These are phyloP conservation scores for Candida tammaniensis DNA, from an alignment of 805 yeast genomes.

Conservation along the genomic window DNA sequence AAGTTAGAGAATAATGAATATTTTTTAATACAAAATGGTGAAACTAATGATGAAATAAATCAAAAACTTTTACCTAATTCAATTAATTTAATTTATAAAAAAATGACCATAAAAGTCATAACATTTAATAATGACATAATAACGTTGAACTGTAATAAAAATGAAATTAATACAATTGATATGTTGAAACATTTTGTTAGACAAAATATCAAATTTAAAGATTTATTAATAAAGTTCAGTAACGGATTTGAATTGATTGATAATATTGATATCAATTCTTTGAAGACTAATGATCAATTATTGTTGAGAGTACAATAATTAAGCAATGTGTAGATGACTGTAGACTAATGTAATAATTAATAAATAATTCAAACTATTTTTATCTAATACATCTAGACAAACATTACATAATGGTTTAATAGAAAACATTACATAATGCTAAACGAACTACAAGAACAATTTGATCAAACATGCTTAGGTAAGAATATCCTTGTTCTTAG, in stretches of 20 bases:
- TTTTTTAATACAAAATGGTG: slow-evolving; percentile 5
- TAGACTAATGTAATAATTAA: too few relatives aligned
- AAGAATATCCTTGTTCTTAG: too few relatives aligned
- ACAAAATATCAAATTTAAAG: slow-evolving; percentile 22
- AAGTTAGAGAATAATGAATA: slow-evolving; percentile 20
- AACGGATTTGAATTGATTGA: slow-evolving; percentile 29
- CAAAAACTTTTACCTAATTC: slow-evolving; percentile 19
- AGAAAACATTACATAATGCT: too few relatives aligned
- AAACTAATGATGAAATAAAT: slow-evolving; percentile 17
- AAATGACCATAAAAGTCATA: slow-evolving; percentile 18
- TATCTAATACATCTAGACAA: too few relatives aligned
- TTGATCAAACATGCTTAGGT: too few relatives aligned
- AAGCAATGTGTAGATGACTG: too few relatives aligned
- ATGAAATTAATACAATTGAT: slow-evolving; percentile 17
- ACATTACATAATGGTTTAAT: too few relatives aligned
- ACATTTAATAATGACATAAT: slow-evolving; percentile 25
- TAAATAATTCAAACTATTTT: too few relatives aligned
- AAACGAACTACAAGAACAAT: too few relatives aligned
- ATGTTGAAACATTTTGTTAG: slow-evolving; percentile 26
- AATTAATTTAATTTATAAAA: slow-evolving; percentile 15
- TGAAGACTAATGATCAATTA: slow-evolving; percentile 5
- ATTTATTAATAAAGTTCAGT: slow-evolving; percentile 25
- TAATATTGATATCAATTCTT: slow-evolving; percentile 14
- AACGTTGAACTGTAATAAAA: slow-evolving; percentile 23
- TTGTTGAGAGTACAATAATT: slow-evolving; percentile 2